Conservation (phyloP, 2,329 filamentous ascomycete species). For the Aureobasidium sp. region DNA sequence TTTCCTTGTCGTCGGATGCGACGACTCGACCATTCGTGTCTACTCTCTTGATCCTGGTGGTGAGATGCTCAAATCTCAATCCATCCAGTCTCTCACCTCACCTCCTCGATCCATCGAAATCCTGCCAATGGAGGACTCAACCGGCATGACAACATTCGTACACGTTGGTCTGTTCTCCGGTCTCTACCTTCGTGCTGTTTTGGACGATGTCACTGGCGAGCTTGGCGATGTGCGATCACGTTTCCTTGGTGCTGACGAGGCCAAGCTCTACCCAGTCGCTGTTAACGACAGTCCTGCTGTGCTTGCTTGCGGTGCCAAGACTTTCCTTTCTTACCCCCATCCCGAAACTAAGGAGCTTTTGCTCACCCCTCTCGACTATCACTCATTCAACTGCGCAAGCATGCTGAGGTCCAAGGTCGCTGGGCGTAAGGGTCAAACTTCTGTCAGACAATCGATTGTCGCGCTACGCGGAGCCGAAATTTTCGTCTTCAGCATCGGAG, state of each 20-base stretch:
- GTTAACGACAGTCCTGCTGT: constrained; percentile 80
- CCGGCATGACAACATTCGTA: constrained; percentile 80
- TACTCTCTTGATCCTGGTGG: constrained; percentile 68
- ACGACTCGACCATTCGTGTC: constrained; percentile 92
- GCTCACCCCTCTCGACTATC: constrained; percentile 85
- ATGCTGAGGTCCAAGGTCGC: constrained; percentile 60
- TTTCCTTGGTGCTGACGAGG: constrained; percentile 84
- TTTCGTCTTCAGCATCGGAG: constrained; percentile 19
- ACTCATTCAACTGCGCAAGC: constrained; percentile 85
- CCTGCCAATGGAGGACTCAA: constrained; percentile 92
- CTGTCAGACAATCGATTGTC: constrained; percentile 77
- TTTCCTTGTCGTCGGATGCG: constrained; percentile 92
- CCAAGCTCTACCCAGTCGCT: constrained; percentile 84
- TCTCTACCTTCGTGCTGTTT: constrained; percentile 87
- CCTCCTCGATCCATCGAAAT: constrained; percentile 55
- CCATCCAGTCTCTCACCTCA: constrained; percentile 21
- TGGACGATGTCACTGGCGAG: constrained; percentile 94
- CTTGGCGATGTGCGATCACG: constrained; percentile 90
- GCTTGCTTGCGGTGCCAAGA: constrained; percentile 80
- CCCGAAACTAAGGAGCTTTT: constrained; percentile 81
- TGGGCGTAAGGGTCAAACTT: constrained; percentile 58
- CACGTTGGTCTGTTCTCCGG: constrained; percentile 95
- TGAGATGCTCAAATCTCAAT: constrained; percentile 20
- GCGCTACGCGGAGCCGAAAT: constrained; percentile 63
- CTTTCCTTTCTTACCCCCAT: constrained; percentile 95